Conservation (phyloP, 257 asterid genomes). For the Sherardia arvensis region DNA sequence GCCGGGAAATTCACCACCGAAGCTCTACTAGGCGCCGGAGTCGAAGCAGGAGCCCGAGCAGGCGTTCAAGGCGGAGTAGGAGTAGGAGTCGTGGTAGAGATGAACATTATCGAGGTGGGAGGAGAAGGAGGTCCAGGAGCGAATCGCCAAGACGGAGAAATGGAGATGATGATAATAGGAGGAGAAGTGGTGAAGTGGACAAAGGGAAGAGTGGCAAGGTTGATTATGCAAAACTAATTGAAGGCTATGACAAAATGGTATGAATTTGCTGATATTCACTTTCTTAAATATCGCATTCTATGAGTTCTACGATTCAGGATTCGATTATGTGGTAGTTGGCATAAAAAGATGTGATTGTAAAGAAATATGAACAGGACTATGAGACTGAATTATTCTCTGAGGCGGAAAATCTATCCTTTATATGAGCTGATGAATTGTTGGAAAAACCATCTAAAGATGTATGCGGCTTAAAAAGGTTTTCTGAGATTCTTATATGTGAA, state of each 20-base stretch:
- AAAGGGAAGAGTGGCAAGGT: slow-evolving; percentile 18
- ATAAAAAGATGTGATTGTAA: background rate
- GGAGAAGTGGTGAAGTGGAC: slow-evolving; percentile 21
- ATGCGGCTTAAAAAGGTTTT: background rate
- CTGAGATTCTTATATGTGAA: background rate
- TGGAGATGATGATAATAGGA: slow-evolving; percentile 22
- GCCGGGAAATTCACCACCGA: slow-evolving; percentile 17
- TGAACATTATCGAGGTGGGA: slow-evolving; percentile 30
- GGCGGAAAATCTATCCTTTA: background rate
- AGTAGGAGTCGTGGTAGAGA: slow-evolving; percentile 34
- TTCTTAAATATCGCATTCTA: background rate
- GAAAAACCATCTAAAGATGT: background rate
- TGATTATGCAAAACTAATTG: slow-evolving; percentile 50
- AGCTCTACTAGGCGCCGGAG: slow-evolving; percentile 16
- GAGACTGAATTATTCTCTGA: no score
- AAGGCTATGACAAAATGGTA: slow-evolving; percentile 75
- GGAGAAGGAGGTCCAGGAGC: slow-evolving; percentile 34
- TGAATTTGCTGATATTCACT: slow-evolving; percentile 6
- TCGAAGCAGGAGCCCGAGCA: slow-evolving; percentile 16
- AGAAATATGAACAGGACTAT: background rate
- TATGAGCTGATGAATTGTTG: background rate
- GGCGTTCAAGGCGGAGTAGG: slow-evolving; percentile 19
- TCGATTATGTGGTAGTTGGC: background rate
- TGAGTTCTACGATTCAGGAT: background rate
- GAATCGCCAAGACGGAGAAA: slow-evolving; percentile 33